A percentile compares a stretch with the other conserved stretches of the same genome.
Conservation (phyloP, 2,329 filamentous ascomycete genomes). For the Fusarium foetens region DNA sequence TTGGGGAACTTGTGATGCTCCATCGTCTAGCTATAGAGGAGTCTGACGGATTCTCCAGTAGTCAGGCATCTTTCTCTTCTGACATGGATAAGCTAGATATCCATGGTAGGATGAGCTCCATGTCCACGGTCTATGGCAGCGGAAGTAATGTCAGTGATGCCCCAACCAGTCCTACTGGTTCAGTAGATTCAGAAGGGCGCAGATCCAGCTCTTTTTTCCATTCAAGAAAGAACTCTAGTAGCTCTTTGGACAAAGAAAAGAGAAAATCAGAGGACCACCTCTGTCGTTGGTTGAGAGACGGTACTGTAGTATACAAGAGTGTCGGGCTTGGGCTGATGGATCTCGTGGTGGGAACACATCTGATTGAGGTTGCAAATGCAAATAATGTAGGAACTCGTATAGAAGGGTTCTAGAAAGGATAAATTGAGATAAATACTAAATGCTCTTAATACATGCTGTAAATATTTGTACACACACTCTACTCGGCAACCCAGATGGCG, state of each 20-base stretch:
- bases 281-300: slow-evolving; percentile 65
- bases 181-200: slow-evolving; percentile 44
- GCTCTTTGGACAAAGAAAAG: slow-evolving; percentile 49
- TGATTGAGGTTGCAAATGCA: slow-evolving; percentile 65
- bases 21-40: slow-evolving; percentile 57
- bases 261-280: slow-evolving; percentile 61
- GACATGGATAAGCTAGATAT: slow-evolving; percentile 52
- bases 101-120: slow-evolving; percentile 50
- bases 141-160: slow-evolving; percentile 36
- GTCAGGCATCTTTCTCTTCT: slow-evolving; percentile 44
- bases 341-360: slow-evolving; percentile 67
- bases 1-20: slow-evolving; percentile 81
- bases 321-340: slow-evolving; percentile 76
- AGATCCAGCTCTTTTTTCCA: slow-evolving; percentile 50
- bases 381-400: slow-evolving; percentile 66
- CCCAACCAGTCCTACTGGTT: slow-evolving; percentile 48
- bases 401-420: slow-evolving; percentile 57
- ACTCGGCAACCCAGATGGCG: slow-evolving; percentile 95
- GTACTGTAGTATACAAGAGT: slow-evolving; percentile 76
- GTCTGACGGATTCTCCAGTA: slow-evolving; percentile 49
- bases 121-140: slow-evolving; percentile 53
- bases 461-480: slow-evolving; percentile 52
- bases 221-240: slow-evolving; percentile 45
- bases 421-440: slow-evolving; percentile 21
- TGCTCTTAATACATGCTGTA: slow-evolving; percentile 24